Evolutionary conservation across 768 basidiomycete species (phyloP), one percentile per base, ranked within the genome.

Genomic region (Phlebiopsis gigantea): DNA sequence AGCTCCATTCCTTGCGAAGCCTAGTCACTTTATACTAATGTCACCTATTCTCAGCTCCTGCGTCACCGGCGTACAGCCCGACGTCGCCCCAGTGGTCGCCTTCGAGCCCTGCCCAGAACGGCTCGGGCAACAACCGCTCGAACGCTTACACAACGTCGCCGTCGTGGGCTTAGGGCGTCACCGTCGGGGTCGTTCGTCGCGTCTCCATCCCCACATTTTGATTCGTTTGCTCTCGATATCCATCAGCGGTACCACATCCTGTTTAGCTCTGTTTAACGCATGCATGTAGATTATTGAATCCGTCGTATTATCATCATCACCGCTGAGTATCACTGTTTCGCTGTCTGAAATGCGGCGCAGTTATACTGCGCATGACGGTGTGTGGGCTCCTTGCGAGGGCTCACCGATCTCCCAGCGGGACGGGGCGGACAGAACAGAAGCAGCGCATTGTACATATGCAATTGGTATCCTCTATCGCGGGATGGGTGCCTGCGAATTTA

Each of bases 51-150:
- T n/a, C n/a, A 39, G 34, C 90, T 39, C 90, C 90, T 22, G 87
- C 88, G 7, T 93, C 90, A 30, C 90, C 90, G 28, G 88, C 87
- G 17, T 93, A 92, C 71, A 90, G 88, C 61, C 90, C 90, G 44
- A 88, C 88, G 1, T 92, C 89, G 17, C 90, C 89, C n/a, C 76
- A 79, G 46, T 90, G 87, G 87, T 89, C 88, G 6, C 88, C 88
- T 7, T 82, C 87, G 34, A 90, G 87, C 61, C 89, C 88, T n/a
- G 78, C 85, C 4, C 72, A 73, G 62, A 72, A 75, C 45, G 62
- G 50, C 50, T 22, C 31, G 19, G 39, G 67, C 24, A 64, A 67
- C 15, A 63, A 69, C 26, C 76, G 76, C 53, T 66, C 64, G 42
- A 72, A 77, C 57, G 71, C 76, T 4, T 80, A 80, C 66, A 73